Percentiles rank a stretch among this genome's conserved stretches.
phyloP scores from a whole-genome alignment of 2,329 filamentous ascomycete genomes.

The Furcasterigmium furcatum region DNA sequence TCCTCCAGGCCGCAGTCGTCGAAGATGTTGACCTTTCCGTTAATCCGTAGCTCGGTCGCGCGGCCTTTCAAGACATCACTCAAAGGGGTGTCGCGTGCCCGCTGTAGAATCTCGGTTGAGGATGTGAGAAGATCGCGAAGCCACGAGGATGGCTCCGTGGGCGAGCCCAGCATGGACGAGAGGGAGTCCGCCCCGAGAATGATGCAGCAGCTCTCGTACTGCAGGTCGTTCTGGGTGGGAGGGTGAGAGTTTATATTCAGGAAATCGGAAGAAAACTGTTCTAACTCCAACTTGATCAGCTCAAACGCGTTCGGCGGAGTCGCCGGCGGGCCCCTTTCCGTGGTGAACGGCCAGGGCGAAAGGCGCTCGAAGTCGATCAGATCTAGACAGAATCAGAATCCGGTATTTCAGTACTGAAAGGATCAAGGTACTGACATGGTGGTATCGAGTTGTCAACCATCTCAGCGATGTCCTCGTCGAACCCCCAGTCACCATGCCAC shows the following conservation, averaged over 20 bases:
- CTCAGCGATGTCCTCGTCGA: constrained; percentile 27
- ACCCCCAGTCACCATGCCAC: constrained; percentile 35
- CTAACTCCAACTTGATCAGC: constrained; percentile 8
- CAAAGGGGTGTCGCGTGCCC: constrained; percentile 8
- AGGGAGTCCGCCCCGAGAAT: constrained; percentile 5
- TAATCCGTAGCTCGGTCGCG: constrained; percentile 14
- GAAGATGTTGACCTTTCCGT: constrained; percentile 17
- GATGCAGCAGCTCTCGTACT: constrained; percentile 11
- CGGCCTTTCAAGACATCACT: neutral
- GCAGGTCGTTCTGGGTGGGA: constrained; percentile 2
- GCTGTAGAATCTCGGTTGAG: constrained; percentile 7
- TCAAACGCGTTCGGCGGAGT: constrained; percentile 9
- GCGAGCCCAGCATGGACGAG: neutral
- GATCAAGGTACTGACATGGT: constrained; percentile 18
- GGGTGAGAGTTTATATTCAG: neutral
- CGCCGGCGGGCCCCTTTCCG: constrained; percentile 11
- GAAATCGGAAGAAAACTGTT: constrained; percentile 6
- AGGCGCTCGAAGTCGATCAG: constrained; percentile 34
- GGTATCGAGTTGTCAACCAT: constrained; percentile 33
- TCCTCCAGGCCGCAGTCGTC: constrained; percentile 17
- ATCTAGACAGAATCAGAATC: neutral
- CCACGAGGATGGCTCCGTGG: constrained; percentile 14
- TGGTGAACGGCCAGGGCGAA: constrained; percentile 25
- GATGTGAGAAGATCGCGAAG: constrained; percentile 19
- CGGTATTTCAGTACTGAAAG: too few relatives aligned